A percentile compares a stretch with the other conserved stretches of the same genome.
Evolutionary conservation across 371 early-diverging fungal genomes (phyloP).

Genomic region (Dichotomocladium elegans): DNA sequence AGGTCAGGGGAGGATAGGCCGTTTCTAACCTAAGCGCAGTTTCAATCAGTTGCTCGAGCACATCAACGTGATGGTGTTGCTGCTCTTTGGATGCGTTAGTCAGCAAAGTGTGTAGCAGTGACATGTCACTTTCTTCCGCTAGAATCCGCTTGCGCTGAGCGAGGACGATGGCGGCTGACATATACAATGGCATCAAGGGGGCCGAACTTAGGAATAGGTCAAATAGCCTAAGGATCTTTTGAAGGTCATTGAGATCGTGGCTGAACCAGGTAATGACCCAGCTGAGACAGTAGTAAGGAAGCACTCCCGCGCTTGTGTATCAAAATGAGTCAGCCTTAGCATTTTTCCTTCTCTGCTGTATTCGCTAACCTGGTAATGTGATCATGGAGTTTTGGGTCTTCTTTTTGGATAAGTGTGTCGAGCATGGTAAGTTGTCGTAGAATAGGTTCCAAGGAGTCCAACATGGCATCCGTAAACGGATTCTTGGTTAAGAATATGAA

Average conservation of each 20-base stretch:
- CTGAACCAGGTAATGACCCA: slow-evolving; percentile 88
- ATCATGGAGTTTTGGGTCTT: slow-evolving; percentile 44
- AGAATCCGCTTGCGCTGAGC: slow-evolving; percentile 14
- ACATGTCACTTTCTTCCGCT: not conserved
- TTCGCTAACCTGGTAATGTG: slow-evolving; percentile 46
- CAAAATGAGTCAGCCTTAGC: not conserved
- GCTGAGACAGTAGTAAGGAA: slow-evolving; percentile 78
- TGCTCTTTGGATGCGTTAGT: slow-evolving; percentile 47
- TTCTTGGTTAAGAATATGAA: not conserved
- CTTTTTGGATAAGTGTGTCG: slow-evolving; percentile 43
- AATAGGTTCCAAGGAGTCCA: slow-evolving; percentile 5
- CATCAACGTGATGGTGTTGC: slow-evolving; percentile 36
- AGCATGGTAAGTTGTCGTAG: slow-evolving; percentile 49
- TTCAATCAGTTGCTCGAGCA: slow-evolving; percentile 33
- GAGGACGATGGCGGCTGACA: slow-evolving; percentile 66
- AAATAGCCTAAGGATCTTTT: slow-evolving; percentile 60
- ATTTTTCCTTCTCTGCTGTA: too few species aligned
- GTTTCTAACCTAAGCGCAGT: slow-evolving; percentile 36
- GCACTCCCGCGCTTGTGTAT: slow-evolving; percentile 37
- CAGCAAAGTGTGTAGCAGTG: not conserved
- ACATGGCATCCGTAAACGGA: slow-evolving; percentile 67
- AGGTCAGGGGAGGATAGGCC: slow-evolving; percentile 13
- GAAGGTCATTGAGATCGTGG: slow-evolving; percentile 60
- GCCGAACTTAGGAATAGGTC: slow-evolving; percentile 72
- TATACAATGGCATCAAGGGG: slow-evolving; percentile 73